These are phyloP conservation scores for Trichoderma sp. DNA, from an alignment of 2,329 filamentous ascomycete genomes.

Conservation along the genomic window DNA sequence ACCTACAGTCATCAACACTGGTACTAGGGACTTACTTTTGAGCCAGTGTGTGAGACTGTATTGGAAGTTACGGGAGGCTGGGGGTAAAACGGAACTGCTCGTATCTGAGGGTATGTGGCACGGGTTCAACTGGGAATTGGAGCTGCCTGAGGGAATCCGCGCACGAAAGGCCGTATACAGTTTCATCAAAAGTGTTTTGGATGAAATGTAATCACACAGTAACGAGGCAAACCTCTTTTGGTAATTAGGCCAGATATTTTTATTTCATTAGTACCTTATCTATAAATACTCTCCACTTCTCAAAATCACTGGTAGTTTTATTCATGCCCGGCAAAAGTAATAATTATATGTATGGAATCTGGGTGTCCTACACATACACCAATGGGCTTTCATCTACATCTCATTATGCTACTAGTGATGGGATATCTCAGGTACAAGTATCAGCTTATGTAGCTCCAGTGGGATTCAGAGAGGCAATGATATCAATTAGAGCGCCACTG, in stretches of 20 bases:
- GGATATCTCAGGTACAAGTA: too few relatives aligned
- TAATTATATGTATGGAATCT: too few relatives aligned
- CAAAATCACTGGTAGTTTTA: too few relatives aligned
- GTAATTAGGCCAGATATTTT: neutral
- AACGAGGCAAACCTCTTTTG: neutral
- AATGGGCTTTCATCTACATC: too few relatives aligned
- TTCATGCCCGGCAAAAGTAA: too few relatives aligned
- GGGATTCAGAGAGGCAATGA: too few relatives aligned
- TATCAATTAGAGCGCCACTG: too few relatives aligned
- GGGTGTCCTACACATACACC: too few relatives aligned
- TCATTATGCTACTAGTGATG: too few relatives aligned
- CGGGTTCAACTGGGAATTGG: neutral
- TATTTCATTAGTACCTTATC: neutral
- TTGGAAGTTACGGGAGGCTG: neutral
- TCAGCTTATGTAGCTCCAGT: too few relatives aligned
- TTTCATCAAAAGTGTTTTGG: neutral
- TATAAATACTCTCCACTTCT: neutral
- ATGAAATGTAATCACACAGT: neutral
- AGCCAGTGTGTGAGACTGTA: slow-evolving; percentile 1
- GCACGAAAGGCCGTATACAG: neutral
- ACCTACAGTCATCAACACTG: neutral
- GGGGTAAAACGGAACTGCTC: neutral
- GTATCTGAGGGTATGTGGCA: neutral
- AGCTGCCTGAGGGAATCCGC: neutral
- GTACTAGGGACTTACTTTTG: neutral